A percentile compares a stretch with the other conserved stretches of the same genome.
These are phyloP conservation scores for Dalbergia cultrata DNA, from an alignment of 306 rosid genomes.

Conservation along the genomic window DNA sequence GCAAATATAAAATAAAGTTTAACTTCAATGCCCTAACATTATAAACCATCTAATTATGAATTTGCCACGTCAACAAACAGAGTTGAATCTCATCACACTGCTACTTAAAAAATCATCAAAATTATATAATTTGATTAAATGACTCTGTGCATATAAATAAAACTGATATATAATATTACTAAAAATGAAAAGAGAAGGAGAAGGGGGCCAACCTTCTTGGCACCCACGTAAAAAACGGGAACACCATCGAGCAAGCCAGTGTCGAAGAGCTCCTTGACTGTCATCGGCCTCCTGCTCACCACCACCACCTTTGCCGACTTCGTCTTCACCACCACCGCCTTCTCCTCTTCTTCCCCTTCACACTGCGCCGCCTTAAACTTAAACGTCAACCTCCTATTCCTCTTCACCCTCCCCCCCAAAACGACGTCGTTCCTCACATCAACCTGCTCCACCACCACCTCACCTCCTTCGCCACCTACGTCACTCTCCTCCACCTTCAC, in stretches of 20 bases:
- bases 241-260: conserved; percentile 96
- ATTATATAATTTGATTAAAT: too few species aligned
- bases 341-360: conserved; percentile 60
- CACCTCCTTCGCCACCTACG: conserved; percentile 22
- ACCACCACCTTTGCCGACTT: conserved; percentile 61
- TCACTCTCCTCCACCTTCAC: not conserved
- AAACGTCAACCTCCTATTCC: conserved; percentile 58
- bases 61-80: too few species aligned
- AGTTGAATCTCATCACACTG: too few species aligned
- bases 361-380: conserved; percentile 37
- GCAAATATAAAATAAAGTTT: too few species aligned
- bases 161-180: too few species aligned
- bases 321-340: conserved; percentile 56
- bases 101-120: too few species aligned
- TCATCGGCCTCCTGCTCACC: conserved; percentile 67
- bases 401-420: conserved; percentile 44
- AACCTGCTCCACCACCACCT: conserved; percentile 36
- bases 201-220: conserved; percentile 69
- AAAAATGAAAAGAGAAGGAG: not conserved
- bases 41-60: too few species aligned
- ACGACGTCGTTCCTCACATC: conserved; percentile 33
- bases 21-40: too few species aligned
- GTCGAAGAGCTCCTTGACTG: conserved; percentile 87
- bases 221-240: conserved; percentile 87
- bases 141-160: too few species aligned